Percentiles rank a stretch among this genome's conserved stretches.
These are phyloP conservation scores for Blastobotrys arbuscula DNA, from an alignment of 1,139 yeast genomes.

Conservation along the genomic window DNA sequence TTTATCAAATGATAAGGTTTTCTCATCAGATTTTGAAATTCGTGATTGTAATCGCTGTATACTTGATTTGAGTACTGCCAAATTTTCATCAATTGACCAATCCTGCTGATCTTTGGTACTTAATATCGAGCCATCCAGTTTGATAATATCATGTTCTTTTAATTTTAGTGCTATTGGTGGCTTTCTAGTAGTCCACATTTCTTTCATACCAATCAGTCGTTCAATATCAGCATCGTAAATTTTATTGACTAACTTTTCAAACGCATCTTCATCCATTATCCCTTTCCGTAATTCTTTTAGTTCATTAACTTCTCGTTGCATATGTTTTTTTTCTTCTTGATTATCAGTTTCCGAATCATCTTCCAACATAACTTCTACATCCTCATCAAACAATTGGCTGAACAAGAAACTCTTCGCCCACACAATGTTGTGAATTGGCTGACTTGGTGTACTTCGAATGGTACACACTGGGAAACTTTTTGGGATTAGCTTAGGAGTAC, in stretches of 20 bases:
- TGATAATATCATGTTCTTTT: constrained; percentile 24
- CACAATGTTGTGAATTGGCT: constrained; percentile 91
- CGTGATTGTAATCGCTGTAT: constrained; percentile 49
- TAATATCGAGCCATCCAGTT: constrained; percentile 24
- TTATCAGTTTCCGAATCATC: constrained; percentile 46
- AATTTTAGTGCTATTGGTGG: constrained; percentile 60
- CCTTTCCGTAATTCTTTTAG: constrained; percentile 55
- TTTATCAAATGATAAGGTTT: constrained; percentile 63
- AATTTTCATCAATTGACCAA: constrained; percentile 63
- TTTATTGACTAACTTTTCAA: constrained; percentile 35
- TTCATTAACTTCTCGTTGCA: constrained; percentile 72
- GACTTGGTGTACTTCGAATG: constrained; percentile 92
- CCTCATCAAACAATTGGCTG: constrained; percentile 64
- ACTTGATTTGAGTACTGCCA: constrained; percentile 53
- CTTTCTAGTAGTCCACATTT: constrained; percentile 69
- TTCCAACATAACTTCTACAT: constrained; percentile 30
- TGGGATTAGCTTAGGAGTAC: constrained; percentile 81
- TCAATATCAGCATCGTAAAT: constrained; percentile 70
- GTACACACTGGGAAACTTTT: constrained; percentile 95
- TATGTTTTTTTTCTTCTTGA: constrained; percentile 54
- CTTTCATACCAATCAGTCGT: constrained; percentile 62
- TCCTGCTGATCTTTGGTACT: constrained; percentile 50
- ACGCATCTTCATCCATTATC: constrained; percentile 37
- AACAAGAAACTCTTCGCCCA: constrained; percentile 96
- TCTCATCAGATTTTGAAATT: constrained; percentile 32